Evolutionary conservation across 2,329 filamentous ascomycete species (phyloP).

Genomic region (Diaporthe capsici): DNA sequence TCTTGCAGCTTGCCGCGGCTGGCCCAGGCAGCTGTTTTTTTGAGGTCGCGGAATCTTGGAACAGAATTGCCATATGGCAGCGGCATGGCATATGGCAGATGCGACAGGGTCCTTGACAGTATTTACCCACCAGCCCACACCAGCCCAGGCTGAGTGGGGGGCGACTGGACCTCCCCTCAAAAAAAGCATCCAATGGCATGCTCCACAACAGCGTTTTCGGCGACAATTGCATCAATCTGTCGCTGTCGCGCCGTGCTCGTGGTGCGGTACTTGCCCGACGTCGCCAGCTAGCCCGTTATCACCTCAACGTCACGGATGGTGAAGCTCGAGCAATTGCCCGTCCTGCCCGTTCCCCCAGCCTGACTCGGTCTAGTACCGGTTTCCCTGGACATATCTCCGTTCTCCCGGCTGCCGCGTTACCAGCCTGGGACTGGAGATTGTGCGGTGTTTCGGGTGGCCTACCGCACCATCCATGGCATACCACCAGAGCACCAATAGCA

Average conservation of each 20-base stretch:
- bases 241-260: slow-evolving; percentile 32
- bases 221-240: slow-evolving; percentile 36
- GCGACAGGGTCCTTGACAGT: slow-evolving; percentile 31
- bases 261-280: slow-evolving; percentile 37
- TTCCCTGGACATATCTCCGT: slow-evolving; percentile 30
- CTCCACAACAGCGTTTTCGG: slow-evolving; percentile 27
- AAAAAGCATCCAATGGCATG: slow-evolving; percentile 28
- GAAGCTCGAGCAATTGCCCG: slow-evolving; percentile 33
- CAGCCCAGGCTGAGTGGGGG: slow-evolving; percentile 34
- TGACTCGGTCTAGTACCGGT: slow-evolving; percentile 41
- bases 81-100: slow-evolving; percentile 35
- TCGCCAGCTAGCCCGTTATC: slow-evolving; percentile 35
- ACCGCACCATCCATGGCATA: slow-evolving; percentile 29
- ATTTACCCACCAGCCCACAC: slow-evolving; percentile 32
- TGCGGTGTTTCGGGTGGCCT: slow-evolving; percentile 29
- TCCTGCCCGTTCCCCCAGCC: slow-evolving; percentile 17
- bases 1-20: slow-evolving; percentile 31
- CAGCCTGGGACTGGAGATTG: slow-evolving; percentile 32
- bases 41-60: slow-evolving; percentile 17
- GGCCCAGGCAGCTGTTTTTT: background rate
- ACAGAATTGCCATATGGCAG: slow-evolving; percentile 37
- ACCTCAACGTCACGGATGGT: slow-evolving; percentile 34
- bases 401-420: slow-evolving; percentile 40
- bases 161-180: slow-evolving; percentile 21
- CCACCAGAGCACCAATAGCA: slow-evolving; percentile 17